Conservation (phyloP, 2,329 filamentous ascomycete genomes). For the Rutstroemia sp. region DNA sequence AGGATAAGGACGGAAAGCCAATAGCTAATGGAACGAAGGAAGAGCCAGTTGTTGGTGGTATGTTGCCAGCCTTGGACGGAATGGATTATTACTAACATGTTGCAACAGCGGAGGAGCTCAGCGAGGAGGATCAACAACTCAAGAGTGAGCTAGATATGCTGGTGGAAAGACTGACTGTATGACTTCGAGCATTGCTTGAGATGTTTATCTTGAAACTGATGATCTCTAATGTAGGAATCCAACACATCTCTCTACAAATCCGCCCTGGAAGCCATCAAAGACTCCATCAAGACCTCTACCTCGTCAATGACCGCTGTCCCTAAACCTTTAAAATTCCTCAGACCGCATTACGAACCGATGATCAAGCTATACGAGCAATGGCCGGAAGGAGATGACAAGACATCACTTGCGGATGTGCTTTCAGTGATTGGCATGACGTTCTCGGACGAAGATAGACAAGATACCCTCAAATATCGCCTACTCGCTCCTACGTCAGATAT, state of each 20-base stretch:
- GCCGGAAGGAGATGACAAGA: conserved; percentile 78
- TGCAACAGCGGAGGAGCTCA: conserved; percentile 72
- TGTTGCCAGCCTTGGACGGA: conserved; percentile 14
- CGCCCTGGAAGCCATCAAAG: conserved; percentile 93
- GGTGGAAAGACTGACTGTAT: conserved; percentile 84
- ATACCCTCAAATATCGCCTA: conserved; percentile 92
- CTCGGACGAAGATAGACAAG: conserved; percentile 90
- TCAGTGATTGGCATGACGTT: conserved; percentile 99
- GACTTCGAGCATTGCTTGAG: conserved; percentile 18
- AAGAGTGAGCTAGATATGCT: conserved; percentile 98
- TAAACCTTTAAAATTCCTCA: conserved; percentile 94
- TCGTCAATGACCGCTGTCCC: conserved; percentile 99
- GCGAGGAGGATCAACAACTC: conserved; percentile 94
- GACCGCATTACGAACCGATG: conserved; percentile 90
- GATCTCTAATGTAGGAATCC: conserved; percentile 56
- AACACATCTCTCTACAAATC: conserved; percentile 85
- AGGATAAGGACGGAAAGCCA: conserved; percentile 64
- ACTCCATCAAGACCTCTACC: conserved; percentile 96
- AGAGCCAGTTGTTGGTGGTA: conserved; percentile 44
- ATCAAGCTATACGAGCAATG: conserved; percentile 85
- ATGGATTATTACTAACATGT: conserved; percentile 29
- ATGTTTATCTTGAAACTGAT: conserved; percentile 9
- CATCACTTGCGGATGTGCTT: conserved; percentile 84
- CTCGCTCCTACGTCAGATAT: conserved; percentile 87
- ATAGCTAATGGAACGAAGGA: conserved; percentile 69